Evolutionary conservation across 768 basidiomycete species (phyloP).

Genomic region (Lactarius pseudohatsudake): DNA sequence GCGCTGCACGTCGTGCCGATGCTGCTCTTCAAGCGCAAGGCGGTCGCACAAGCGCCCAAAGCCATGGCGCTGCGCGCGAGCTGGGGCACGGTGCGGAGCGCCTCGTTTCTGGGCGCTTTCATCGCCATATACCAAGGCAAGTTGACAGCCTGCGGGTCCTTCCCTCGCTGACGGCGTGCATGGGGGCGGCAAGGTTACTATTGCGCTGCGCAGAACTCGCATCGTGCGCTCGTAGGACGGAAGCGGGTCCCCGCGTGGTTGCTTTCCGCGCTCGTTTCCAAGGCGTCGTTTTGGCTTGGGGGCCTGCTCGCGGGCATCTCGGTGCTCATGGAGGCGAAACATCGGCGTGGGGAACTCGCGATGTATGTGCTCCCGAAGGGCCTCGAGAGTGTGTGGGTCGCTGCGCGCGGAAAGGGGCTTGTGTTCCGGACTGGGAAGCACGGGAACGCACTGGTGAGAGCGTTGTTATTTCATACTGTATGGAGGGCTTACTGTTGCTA

Average conservation of each 20-base stretch:
- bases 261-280: conserved; percentile 62
- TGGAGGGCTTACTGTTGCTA: conserved; percentile 28
- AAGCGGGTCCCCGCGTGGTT: conserved; percentile 43
- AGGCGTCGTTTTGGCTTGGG: conserved; percentile 68
- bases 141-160: background rate
- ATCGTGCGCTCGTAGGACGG: background rate
- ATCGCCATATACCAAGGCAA: conserved; percentile 75
- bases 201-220: conserved; percentile 42
- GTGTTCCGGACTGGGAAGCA: conserved; percentile 68
- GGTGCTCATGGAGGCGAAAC: conserved; percentile 83
- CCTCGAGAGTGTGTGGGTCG: conserved; percentile 85
- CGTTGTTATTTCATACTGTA: conserved; percentile 21
- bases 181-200: conserved; percentile 36
- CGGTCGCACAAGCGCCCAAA: conserved; percentile 63
- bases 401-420: conserved; percentile 70
- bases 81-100: conserved; percentile 76
- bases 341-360: conserved; percentile 83
- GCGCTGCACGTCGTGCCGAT: conserved; percentile 88
- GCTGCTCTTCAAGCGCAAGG: conserved; percentile 73
- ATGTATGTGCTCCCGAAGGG: conserved; percentile 91
- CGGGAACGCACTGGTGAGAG: conserved; percentile 63
- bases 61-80: conserved; percentile 63
- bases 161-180: background rate
- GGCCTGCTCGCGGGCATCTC: conserved; percentile 75
- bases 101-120: conserved; percentile 83